Evolutionary conservation across 1,139 yeast species (phyloP).

Genomic region (Candida sanyaensis): DNA sequence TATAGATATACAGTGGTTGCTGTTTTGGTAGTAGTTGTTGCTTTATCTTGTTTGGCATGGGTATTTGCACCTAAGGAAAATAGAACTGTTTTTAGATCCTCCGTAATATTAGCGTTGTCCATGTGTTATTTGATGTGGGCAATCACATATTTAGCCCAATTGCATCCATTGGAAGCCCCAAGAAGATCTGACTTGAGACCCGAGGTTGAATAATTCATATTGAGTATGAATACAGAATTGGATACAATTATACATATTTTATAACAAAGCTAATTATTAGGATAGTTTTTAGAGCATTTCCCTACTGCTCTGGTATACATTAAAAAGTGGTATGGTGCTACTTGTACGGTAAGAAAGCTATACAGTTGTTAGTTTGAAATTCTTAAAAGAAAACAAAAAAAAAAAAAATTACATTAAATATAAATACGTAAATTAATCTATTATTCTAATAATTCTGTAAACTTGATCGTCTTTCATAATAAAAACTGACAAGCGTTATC

Average conservation of each 20-base stretch:
- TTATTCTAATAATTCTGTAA: too few species aligned
- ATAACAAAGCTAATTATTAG: neutral
- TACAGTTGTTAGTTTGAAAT: neutral
- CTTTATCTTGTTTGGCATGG: slow-evolving; percentile 64
- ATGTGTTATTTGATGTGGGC: slow-evolving; percentile 98
- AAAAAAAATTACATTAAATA: neutral
- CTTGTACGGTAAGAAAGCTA: too few species aligned
- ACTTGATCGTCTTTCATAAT: too few species aligned
- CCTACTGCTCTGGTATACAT: too few species aligned
- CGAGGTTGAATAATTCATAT: slow-evolving; percentile 31
- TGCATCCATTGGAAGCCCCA: slow-evolving; percentile 82
- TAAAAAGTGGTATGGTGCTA: too few species aligned
- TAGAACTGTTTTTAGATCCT: slow-evolving; percentile 84
- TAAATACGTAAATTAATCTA: neutral
- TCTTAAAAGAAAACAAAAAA: neutral
- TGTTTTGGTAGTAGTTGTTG: slow-evolving; percentile 62
- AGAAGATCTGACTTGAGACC: slow-evolving; percentile 80
- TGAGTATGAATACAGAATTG: neutral
- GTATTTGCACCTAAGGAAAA: slow-evolving; percentile 61
- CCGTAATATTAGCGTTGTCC: slow-evolving; percentile 75
- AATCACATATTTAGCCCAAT: slow-evolving; percentile 75
- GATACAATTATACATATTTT: slow-evolving; percentile 11
- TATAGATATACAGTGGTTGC: slow-evolving; percentile 73
- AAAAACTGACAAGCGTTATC: too few species aligned
- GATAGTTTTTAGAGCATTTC: too few species aligned